Percentiles rank a stretch among this genome's conserved stretches.
Conservation (phyloP, 169 alveolate genomes). For the Cryptosporidium baileyi region DNA sequence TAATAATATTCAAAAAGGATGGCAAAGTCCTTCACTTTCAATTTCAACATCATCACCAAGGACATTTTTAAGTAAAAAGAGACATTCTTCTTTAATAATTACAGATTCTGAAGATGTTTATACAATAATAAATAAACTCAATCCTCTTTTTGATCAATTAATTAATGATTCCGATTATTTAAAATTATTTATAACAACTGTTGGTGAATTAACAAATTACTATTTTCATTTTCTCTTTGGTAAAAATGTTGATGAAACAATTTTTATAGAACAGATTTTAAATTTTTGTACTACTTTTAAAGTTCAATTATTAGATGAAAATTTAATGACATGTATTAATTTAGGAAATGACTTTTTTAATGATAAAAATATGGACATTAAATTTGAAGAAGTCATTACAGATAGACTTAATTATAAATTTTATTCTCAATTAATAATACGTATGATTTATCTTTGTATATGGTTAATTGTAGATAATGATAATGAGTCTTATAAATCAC, state of each 20-base stretch:
- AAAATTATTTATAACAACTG: slow-evolving; percentile 1
- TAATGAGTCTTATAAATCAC: neutral
- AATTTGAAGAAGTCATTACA: neutral
- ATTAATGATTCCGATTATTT: slow-evolving; percentile 11
- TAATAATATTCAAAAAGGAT: slow-evolving; percentile 44
- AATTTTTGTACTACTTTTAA: slow-evolving; percentile 6
- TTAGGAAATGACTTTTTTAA: neutral
- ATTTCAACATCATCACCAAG: slow-evolving; percentile 33
- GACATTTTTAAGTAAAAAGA: slow-evolving; percentile 20
- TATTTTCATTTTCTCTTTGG: slow-evolving; percentile 13
- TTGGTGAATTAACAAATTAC: slow-evolving; percentile 7
- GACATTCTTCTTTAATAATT: slow-evolving; percentile 37
- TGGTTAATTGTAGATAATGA: slow-evolving; percentile 33
- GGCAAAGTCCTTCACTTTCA: slow-evolving; percentile 35
- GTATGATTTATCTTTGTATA: slow-evolving; percentile 34
- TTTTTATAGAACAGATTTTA: neutral
- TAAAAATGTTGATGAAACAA: neutral
- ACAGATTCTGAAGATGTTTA: slow-evolving; percentile 54
- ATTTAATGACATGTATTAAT: slow-evolving; percentile 7
- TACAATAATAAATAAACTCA: slow-evolving; percentile 5
- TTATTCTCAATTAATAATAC: slow-evolving; percentile 27
- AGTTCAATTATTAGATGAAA: slow-evolving; percentile 9
- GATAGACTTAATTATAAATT: slow-evolving; percentile 32
- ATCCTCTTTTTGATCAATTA: slow-evolving; percentile 43
- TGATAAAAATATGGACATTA: neutral